Base-by-base conservation (phyloP, 208 protist genomes). In the Crithidia expoeki region DNA sequence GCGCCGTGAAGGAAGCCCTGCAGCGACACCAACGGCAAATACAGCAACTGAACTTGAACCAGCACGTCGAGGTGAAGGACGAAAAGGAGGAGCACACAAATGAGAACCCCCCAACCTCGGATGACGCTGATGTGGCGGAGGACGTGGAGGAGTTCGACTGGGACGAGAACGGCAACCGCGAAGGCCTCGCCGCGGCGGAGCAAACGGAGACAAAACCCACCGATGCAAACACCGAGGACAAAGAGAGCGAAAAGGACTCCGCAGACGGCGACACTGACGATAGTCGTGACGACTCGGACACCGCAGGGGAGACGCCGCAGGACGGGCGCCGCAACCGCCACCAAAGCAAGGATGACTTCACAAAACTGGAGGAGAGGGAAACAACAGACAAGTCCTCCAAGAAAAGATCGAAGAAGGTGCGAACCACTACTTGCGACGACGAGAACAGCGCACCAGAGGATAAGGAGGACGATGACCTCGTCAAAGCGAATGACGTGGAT, bases 1-100 rank as follows among this genome's bases (percentile, higher is more conserved):
- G 80, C 9, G 86, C 90, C 4, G 85, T 96, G 30, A 97, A 97
- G 76, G 93, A 97, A 66, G 89, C 92, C 14, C 58, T 97, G 44
- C 80, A 95, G 77, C 86, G 89, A 12, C 90, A 95, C 74, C 75
- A 92, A 40, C 86, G 81, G 16, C 79, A 91, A 44, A 65, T 74
- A 32, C 89, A 97, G 79, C 89, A 94, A 80, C 79, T 95, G 10
- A 87, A 93, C 68, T 82, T 94, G 17, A 86, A 88, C 76, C 51
- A 92, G 58, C 77, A 84, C 56, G 92, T 93, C 44, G 71, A 96
- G 23, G 74, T 94, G 19, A 81, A 88, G 60, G 82, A 92, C 44
- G 83, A 93, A 46, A 64, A 88, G 33, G 46, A 73, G 21, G 57
- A 83, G 17, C 46, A 16, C 57, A 84, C 44, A 66, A 88, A 57